Conservation (phyloP, 2,329 filamentous ascomycete genomes). For the Blumeria hordei region DNA sequence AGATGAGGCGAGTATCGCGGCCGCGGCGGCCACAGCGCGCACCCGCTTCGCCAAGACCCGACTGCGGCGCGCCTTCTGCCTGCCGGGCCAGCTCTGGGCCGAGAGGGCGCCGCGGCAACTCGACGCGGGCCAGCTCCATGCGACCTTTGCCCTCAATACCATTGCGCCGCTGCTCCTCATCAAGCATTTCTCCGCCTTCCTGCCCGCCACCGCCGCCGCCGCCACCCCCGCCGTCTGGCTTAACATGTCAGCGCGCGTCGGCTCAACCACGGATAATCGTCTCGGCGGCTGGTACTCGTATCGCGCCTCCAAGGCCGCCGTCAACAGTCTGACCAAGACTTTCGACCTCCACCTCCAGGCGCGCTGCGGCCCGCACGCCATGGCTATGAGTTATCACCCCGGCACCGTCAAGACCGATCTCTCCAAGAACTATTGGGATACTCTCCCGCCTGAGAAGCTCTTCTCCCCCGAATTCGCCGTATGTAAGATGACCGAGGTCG, state of each 20-base stretch:
- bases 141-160: constrained; percentile 49
- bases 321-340: constrained; percentile 46
- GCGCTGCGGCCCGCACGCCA: constrained; percentile 32
- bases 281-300: constrained; percentile 68
- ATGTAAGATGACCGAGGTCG: constrained; percentile 35
- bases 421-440: constrained; percentile 47
- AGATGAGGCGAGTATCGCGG: constrained; percentile 34
- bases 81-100: constrained; percentile 48
- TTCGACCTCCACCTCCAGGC: constrained; percentile 42
- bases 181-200: constrained; percentile 48
- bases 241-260: constrained; percentile 59
- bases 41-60: constrained; percentile 29
- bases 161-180: constrained; percentile 52
- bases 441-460: constrained; percentile 33
- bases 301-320: constrained; percentile 48
- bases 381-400: constrained; percentile 51
- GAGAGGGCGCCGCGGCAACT: constrained; percentile 49
- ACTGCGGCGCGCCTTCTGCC: constrained; percentile 42
- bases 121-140: constrained; percentile 31
- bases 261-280: constrained; percentile 45
- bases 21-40: constrained; percentile 22
- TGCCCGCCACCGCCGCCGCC: constrained; percentile 27
- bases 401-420: constrained; percentile 59
- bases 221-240: constrained; percentile 34
- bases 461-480: constrained; percentile 43